phyloP scores from a whole-genome alignment of 768 basidiomycete genomes.

The Crucibulum laeve region DNA sequence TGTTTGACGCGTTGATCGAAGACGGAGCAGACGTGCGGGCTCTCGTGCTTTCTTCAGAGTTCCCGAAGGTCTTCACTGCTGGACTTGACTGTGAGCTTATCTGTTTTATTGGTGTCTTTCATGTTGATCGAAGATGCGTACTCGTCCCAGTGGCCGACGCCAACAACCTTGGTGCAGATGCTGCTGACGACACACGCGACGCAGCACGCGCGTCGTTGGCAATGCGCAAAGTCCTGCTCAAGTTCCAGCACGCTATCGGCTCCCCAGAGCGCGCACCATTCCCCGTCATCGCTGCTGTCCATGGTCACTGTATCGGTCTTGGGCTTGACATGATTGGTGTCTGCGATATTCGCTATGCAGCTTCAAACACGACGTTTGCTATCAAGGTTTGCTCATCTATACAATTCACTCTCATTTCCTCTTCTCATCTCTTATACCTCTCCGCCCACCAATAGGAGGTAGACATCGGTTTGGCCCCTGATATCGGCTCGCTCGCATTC shows the following conservation, averaged over 20 bases:
- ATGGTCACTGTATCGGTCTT: constrained; percentile 72
- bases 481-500: constrained; percentile 82
- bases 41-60: constrained; percentile 66
- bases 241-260: constrained; percentile 70
- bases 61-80: constrained; percentile 76
- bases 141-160: constrained; percentile 24
- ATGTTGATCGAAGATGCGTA: not conserved
- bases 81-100: constrained; percentile 69
- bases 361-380: constrained; percentile 55
- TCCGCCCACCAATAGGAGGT: constrained; percentile 59
- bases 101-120: not conserved
- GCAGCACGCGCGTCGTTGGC: constrained; percentile 47
- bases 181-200: constrained; percentile 30
- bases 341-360: constrained; percentile 78
- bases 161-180: constrained; percentile 15
- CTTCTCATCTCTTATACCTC: not conserved
- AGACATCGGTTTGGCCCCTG: constrained; percentile 82
- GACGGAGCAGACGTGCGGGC: constrained; percentile 57
- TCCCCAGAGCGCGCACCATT: constrained; percentile 64
- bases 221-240: constrained; percentile 40
- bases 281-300: constrained; percentile 81
- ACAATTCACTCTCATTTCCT: constrained; percentile 43
- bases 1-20: constrained; percentile 52
- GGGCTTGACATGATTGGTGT: constrained; percentile 71
- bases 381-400: constrained; percentile 73